phyloP scores from a whole-genome alignment of 2,329 filamentous ascomycete genomes.

The Trichoderma lentiforme region DNA sequence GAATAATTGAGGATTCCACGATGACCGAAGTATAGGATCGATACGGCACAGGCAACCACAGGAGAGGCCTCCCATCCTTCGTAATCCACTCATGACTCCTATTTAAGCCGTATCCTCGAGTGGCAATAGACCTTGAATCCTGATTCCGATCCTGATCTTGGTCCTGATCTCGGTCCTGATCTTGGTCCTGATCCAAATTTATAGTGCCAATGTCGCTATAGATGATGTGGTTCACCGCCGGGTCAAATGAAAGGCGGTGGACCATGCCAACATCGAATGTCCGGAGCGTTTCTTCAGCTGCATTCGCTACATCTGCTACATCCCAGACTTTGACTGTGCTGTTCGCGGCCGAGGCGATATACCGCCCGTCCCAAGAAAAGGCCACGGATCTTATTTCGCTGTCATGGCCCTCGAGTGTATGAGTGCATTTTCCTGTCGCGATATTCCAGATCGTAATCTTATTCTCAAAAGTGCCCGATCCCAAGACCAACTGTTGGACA shows the following conservation, averaged over 20 bases:
- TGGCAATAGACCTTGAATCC: background rate
- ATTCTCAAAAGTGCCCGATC: background rate
- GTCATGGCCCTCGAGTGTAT: background rate
- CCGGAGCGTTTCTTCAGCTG: background rate
- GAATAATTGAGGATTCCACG: background rate
- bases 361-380: background rate
- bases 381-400: background rate
- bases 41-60: conserved; percentile 21
- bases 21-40: background rate
- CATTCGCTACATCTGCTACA: too few species aligned
- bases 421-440: background rate
- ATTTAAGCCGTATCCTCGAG: background rate
- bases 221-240: background rate
- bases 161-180: background rate
- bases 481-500: background rate
- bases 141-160: too few species aligned
- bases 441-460: background rate
- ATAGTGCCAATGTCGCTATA: background rate
- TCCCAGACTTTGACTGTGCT: conserved; percentile 16
- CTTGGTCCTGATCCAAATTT: background rate
- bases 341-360: background rate
- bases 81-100: conserved; percentile 8
- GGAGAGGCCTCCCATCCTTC: conserved; percentile 17
- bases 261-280: background rate
- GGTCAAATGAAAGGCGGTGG: background rate